Base-by-base conservation (phyloP, 2,329 filamentous ascomycete genomes). In the Colletotrichum chrysophilum region DNA sequence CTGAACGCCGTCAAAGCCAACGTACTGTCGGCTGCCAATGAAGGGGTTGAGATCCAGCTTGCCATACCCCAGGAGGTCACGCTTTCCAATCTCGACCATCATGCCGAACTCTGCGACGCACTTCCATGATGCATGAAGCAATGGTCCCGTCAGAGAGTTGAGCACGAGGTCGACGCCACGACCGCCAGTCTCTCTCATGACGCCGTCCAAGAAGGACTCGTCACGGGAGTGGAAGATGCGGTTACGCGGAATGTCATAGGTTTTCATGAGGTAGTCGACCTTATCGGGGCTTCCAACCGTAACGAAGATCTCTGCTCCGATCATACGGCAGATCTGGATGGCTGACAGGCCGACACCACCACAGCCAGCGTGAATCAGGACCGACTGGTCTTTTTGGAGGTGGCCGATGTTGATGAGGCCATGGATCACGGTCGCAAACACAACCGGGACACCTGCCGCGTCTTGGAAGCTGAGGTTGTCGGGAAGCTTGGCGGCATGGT, bases 1-100 rank as follows among this genome's bases (percentile, higher is more conserved):
- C 36, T 52, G 56, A 4, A 24, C 58, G n/a, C 56, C 43, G 16
- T 71, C 36, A 21, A 71, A 16, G 30, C 69, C 38, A 16, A 24
- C 78, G 14, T 84, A 82, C 24, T 80, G 80, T 12, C 83, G 80
- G 5, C 84, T 85, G 1, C 77, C 77, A 2, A 84, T 79, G 58
- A 91, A 90, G 0, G 82, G 81, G 1, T 83, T 76, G 87, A 90
- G 88, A 2, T 85, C 84, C 4, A 91, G 81, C 7, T 82, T 79
- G 4, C 82, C 85, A n/a, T 85, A 83, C 0, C 83, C 80, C 5
- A 79, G 18, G 10, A 85, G 75, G 62, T 86, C 84, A 16, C 79
- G 78, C 60, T 83, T 83, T 3, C 83, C 83, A 21, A 86, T 80
- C 67, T 86, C 85, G 0, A 86, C 38, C 70, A 86, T 81, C 1